Base-by-base conservation (phyloP, 441 rosid species). In the Corymbia citriodora region DNA sequence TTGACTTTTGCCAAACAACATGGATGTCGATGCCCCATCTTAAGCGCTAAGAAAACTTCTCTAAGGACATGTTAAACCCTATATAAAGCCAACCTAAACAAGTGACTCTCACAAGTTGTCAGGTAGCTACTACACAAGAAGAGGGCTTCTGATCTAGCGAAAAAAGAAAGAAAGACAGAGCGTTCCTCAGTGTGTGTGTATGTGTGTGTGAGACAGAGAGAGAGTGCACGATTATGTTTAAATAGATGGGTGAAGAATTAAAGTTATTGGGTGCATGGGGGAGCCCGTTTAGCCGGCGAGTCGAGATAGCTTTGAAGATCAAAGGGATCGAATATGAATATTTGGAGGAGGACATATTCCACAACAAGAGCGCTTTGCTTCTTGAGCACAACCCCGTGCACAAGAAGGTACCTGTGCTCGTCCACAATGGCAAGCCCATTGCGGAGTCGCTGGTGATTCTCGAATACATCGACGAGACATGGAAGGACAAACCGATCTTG, bases 401-500 rank as follows among this genome's bases (percentile, higher is more conserved):
- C 89, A 91, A 90, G 88, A 88, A 81, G 70, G 12, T 90, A 16
- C 90, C 89, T 16, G 90, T 90, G 25, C 88, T 90, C 8, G 57
- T 91, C 74, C 89, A 88, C 55, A 89, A 55, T 3, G 87, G 89
- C n/a, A 88, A 68, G 14, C 79, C 89, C 33, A 83, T 91, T 9
- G 87, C 61, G 0, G 90, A 91, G 90, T 91, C 90, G 40, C 61
- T 9, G 2, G 79, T 91, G 54, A 91, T 85, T 54, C 88, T 89
- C 13, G 89, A 88, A 57, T 90, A 90, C 87, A 90, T 88, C 21
- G 90, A 90, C 10, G 92, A 90, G 88, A 90, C 90, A 8, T 90
- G 92, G 92, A 85, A 88, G 68, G 29, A 70, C 8, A 87, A 85
- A 79, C 89, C 87, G 8, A 49, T 91, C 18, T 88, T 91, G 79